Evolutionary conservation across 177 flowering plant genomes (phyloP).

Genomic region (Vitis hybrid): DNA sequence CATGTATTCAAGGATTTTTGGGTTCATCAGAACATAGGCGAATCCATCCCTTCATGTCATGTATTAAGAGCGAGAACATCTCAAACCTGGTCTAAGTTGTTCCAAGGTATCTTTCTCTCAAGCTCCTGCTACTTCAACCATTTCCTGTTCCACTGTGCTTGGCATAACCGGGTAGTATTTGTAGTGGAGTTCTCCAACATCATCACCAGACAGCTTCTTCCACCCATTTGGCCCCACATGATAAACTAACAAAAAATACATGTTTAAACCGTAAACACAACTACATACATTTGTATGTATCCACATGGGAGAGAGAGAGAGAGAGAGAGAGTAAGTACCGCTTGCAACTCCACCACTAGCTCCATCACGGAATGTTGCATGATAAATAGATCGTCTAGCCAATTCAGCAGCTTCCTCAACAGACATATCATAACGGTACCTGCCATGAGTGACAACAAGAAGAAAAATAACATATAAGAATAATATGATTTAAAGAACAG

Average conservation of each 20-base stretch:
- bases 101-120: slow-evolving; percentile 14
- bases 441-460: slow-evolving; percentile 11
- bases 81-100: background rate
- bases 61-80: background rate
- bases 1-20: background rate
- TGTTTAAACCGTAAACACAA: background rate
- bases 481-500: background rate
- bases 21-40: background rate
- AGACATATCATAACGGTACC: slow-evolving; percentile 78
- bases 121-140: slow-evolving; percentile 61
- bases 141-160: slow-evolving; percentile 71
- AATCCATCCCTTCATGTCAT: background rate
- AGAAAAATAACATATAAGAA: background rate
- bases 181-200: slow-evolving; percentile 92
- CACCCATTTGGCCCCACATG: slow-evolving; percentile 86
- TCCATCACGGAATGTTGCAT: slow-evolving; percentile 98
- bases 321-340: slow-evolving; percentile 41
- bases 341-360: slow-evolving; percentile 99
- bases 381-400: slow-evolving; percentile 86
- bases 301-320: slow-evolving; percentile 20
- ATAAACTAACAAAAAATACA: slow-evolving; percentile 50
- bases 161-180: slow-evolving; percentile 71
- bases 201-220: slow-evolving; percentile 95
- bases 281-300: background rate
- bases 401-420: slow-evolving; percentile 90